phyloP scores from a whole-genome alignment of 441 rosid species.

The Eruca vesicaria region DNA sequence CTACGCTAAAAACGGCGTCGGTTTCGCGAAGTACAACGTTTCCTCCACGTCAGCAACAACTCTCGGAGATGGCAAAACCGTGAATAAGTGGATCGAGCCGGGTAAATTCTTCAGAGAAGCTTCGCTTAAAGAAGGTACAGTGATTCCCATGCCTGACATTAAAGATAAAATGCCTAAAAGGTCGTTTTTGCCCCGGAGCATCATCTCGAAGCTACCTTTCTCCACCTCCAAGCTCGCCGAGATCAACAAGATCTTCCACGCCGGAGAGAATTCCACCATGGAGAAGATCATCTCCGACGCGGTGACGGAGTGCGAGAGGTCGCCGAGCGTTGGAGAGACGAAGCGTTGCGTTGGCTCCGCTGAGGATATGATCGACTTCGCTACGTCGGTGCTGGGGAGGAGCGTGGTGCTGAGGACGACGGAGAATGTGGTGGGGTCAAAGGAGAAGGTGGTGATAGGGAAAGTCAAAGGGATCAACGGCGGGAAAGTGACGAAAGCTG shows the following conservation, averaged over 20 bases:
- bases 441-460: constrained; percentile 62
- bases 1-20: constrained; percentile 51
- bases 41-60: constrained; percentile 8
- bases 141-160: constrained; percentile 93
- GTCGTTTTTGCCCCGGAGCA: constrained; percentile 86
- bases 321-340: constrained; percentile 83
- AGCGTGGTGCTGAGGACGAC: constrained; percentile 65
- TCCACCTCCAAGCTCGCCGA: constrained; percentile 51
- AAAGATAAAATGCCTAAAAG: constrained; percentile 93
- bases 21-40: constrained; percentile 52
- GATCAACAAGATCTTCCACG: constrained; percentile 63
- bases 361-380: constrained; percentile 48
- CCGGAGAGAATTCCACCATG: constrained; percentile 76
- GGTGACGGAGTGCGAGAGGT: constrained; percentile 75
- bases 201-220: constrained; percentile 73
- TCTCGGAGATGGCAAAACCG: constrained; percentile 45
- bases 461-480: constrained; percentile 71
- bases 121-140: constrained; percentile 60
- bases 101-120: constrained; percentile 94
- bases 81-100: constrained; percentile 86
- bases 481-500: constrained; percentile 79
- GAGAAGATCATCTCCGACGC: constrained; percentile 60
- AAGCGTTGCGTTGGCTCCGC: constrained; percentile 87
- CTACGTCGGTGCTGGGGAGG: constrained; percentile 68
- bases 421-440: constrained; percentile 65